phyloP scores from a whole-genome alignment of 331 rosid species.

The Dryas integrifolia region DNA sequence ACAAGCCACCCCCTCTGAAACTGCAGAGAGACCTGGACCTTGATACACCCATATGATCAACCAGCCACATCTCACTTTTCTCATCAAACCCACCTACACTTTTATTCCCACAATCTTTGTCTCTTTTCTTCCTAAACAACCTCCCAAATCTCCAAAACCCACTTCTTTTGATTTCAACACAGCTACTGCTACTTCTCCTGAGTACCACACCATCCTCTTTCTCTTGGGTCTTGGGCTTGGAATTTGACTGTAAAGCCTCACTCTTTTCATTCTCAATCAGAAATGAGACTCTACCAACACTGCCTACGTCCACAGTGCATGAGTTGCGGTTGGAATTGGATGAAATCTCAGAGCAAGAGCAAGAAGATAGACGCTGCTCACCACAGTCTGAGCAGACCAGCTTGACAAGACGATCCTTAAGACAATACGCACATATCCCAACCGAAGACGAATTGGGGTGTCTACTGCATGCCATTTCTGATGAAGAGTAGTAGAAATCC shows the following conservation, averaged over 20 bases:
- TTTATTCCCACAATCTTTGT: conserved; percentile 50
- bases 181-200: conserved; percentile 69
- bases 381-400: conserved; percentile 99
- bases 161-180: conserved; percentile 62
- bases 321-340: conserved; percentile 85
- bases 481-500: conserved; percentile 68
- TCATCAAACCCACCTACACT: conserved; percentile 78
- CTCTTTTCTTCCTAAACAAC: conserved; percentile 69
- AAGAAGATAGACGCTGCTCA: conserved; percentile 92
- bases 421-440: conserved; percentile 84
- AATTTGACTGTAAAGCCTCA: conserved; percentile 30
- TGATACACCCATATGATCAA: conserved; percentile 65
- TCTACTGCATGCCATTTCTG: conserved; percentile 66
- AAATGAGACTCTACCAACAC: conserved; percentile 85
- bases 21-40: conserved; percentile 91
- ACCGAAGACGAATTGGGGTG: conserved; percentile 80
- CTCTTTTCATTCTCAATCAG: conserved; percentile 78
- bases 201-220: conserved; percentile 50
- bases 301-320: conserved; percentile 76
- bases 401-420: conserved; percentile 73
- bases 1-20: conserved; percentile 61
- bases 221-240: conserved; percentile 38
- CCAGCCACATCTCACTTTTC: conserved; percentile 61
- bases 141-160: conserved; percentile 76
- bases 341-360: conserved; percentile 87